A percentile compares a stretch with the other conserved stretches of the same genome.
These are phyloP conservation scores for Globisporangium cylindrosporum DNA, from an alignment of 352 stramenopile species.

Conservation along the genomic window DNA sequence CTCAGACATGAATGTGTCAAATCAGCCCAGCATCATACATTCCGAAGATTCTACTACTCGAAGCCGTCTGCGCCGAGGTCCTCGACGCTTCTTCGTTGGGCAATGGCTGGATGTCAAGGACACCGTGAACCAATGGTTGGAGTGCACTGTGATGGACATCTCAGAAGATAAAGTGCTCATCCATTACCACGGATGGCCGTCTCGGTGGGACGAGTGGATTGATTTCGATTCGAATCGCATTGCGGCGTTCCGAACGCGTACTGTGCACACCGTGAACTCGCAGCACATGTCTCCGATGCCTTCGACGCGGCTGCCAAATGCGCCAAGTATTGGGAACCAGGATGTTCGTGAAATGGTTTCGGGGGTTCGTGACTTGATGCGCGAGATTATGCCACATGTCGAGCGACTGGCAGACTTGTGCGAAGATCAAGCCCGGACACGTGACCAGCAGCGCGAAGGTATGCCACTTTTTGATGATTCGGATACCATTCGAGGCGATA, in stretches of 20 bases:
- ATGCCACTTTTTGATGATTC: not conserved
- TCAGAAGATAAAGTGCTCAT: slow-evolving; percentile 86
- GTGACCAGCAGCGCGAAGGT: not conserved
- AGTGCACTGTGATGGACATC: slow-evolving; percentile 95
- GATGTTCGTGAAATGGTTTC: slow-evolving; percentile 50
- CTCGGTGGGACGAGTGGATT: slow-evolving; percentile 98
- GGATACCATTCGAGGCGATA: not conserved
- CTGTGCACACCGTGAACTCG: slow-evolving; percentile 46
- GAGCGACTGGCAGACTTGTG: slow-evolving; percentile 61
- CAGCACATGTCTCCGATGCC: slow-evolving; percentile 59
- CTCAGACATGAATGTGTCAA: not conserved
- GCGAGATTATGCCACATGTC: slow-evolving; percentile 68
- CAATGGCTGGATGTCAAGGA: slow-evolving; percentile 98
- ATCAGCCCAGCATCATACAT: not conserved
- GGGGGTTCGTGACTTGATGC: slow-evolving; percentile 63
- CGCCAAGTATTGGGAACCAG: slow-evolving; percentile 37
- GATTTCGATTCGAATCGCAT: slow-evolving; percentile 92
- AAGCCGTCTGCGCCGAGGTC: slow-evolving; percentile 24
- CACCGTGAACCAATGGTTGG: slow-evolving; percentile 98
- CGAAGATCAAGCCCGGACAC: slow-evolving; percentile 30
- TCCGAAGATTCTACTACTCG: not conserved
- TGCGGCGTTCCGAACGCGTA: slow-evolving; percentile 94
- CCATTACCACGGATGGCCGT: slow-evolving; percentile 97
- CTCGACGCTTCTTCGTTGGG: slow-evolving; percentile 77
- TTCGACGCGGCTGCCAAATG: slow-evolving; percentile 49